Evolutionary conservation across 768 basidiomycete genomes (phyloP).

Genomic region (Naganishia friedmannii): DNA sequence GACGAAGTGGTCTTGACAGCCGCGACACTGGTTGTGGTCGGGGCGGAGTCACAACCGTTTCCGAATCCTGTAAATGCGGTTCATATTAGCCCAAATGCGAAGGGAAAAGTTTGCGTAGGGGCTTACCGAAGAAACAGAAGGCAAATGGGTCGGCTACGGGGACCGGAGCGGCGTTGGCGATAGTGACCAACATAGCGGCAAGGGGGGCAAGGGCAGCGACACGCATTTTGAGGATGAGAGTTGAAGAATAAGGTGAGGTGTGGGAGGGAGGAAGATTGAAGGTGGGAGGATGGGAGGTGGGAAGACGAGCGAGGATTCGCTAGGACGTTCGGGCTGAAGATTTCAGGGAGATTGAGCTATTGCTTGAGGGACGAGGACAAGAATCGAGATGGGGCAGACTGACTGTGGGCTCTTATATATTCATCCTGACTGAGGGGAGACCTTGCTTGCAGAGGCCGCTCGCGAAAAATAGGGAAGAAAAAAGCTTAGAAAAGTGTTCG

Average conservation of each 20-base stretch:
- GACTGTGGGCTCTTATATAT: conserved; percentile 1
- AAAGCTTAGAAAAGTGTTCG: not conserved
- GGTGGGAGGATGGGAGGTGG: conserved; percentile 22
- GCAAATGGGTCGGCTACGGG: conserved; percentile 5
- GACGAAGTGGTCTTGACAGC: conserved; percentile 9
- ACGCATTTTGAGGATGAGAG: conserved; percentile 25
- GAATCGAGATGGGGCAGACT: too few species aligned
- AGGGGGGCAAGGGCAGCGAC: conserved; percentile 19
- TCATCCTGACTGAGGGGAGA: not conserved
- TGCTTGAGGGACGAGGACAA: not conserved
- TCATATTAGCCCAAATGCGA: not conserved
- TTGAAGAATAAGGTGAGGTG: conserved; percentile 21
- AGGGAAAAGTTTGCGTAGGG: not conserved
- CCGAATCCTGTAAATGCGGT: not conserved
- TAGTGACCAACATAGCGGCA: conserved; percentile 19
- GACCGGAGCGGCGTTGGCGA: conserved; percentile 17
- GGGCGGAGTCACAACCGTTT: not conserved
- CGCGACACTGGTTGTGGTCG: conserved; percentile 7
- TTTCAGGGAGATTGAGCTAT: conserved; percentile 22
- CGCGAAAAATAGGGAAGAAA: too few species aligned
- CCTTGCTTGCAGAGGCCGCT: not conserved
- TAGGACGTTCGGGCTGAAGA: conserved; percentile 5
- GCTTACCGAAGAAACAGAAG: conserved; percentile 25
- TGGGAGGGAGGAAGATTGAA: not conserved
- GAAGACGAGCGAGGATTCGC: conserved; percentile 24